These are phyloP conservation scores for Cladosporium sp. DNA, from an alignment of 2,329 filamentous ascomycete species.

Conservation along the genomic window DNA sequence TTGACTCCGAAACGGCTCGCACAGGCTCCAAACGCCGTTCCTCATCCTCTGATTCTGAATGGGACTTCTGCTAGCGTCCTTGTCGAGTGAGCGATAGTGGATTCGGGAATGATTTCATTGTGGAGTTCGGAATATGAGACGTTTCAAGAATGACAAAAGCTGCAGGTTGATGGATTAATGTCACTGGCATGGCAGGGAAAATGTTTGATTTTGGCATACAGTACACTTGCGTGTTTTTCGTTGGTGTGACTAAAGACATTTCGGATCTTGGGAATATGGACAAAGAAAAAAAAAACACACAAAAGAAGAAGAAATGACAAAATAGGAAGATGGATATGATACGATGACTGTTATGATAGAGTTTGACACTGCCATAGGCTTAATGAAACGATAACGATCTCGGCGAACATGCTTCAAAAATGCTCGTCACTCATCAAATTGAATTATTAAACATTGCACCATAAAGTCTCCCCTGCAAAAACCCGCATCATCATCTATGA, in stretches of 20 bases:
- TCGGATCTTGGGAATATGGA: not conserved
- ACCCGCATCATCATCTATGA: not conserved
- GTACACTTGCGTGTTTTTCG: not conserved
- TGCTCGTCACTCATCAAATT: no score
- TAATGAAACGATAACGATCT: not conserved
- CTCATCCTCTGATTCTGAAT: not conserved
- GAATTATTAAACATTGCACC: not conserved
- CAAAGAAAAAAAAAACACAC: not conserved
- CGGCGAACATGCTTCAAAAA: not conserved
- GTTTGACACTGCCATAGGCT: not conserved
- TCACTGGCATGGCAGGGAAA: not conserved
- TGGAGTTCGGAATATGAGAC: not conserved
- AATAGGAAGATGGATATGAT: not conserved
- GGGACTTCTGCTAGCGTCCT: not conserved
- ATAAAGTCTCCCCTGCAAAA: not conserved
- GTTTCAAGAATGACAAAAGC: not conserved
- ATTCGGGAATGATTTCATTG: no score
- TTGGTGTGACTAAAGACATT: not conserved
- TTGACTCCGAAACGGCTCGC: not conserved
- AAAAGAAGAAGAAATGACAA: not conserved
- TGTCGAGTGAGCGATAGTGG: no score
- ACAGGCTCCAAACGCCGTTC: not conserved
- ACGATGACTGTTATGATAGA: not conserved
- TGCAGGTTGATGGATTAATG: not conserved
- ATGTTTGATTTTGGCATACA: not conserved